Evolutionary conservation across 2,329 filamentous ascomycete species (phyloP).

Genomic region (Diaporthe citriasiana): DNA sequence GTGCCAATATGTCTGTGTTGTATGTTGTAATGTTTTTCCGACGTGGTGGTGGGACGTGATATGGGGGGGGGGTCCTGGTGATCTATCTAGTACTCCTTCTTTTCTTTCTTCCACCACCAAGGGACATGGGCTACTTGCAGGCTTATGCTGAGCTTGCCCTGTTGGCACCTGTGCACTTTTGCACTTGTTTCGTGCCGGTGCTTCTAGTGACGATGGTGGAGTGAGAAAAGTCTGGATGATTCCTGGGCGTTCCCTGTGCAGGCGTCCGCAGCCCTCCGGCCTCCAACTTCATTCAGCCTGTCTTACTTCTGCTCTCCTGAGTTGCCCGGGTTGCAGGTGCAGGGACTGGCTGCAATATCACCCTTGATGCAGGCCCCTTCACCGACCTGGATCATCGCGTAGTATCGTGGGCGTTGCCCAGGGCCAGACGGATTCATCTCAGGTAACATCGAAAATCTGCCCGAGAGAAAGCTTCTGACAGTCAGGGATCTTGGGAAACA

Average conservation of each 20-base stretch:
- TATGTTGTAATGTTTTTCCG: not conserved
- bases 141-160: slow-evolving; percentile 4
- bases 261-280: not conserved
- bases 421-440: slow-evolving; percentile 4
- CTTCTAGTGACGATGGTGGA: slow-evolving; percentile 5
- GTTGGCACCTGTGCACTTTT: slow-evolving; percentile 13
- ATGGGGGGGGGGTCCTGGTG: not conserved
- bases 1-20: slow-evolving; percentile 9
- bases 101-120: not conserved
- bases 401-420: slow-evolving; percentile 2
- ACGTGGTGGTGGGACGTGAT: not conserved
- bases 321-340: not conserved
- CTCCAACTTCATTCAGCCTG: not conserved
- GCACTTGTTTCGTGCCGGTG: slow-evolving; percentile 4
- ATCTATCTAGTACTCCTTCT: not conserved
- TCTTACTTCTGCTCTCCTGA: not conserved
- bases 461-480: slow-evolving; percentile 5
- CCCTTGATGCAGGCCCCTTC: slow-evolving; percentile 21
- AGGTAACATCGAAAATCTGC: slow-evolving; percentile 25
- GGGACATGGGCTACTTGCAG: not conserved
- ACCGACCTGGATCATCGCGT: slow-evolving; percentile 18
- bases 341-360: slow-evolving; percentile 11
- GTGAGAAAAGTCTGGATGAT: slow-evolving; percentile 8
- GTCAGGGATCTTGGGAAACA: slow-evolving; percentile 22
- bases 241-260: not conserved